Conservation (phyloP, 1,284 basidiomycete genomes). For the Sphagnurus paluster region DNA sequence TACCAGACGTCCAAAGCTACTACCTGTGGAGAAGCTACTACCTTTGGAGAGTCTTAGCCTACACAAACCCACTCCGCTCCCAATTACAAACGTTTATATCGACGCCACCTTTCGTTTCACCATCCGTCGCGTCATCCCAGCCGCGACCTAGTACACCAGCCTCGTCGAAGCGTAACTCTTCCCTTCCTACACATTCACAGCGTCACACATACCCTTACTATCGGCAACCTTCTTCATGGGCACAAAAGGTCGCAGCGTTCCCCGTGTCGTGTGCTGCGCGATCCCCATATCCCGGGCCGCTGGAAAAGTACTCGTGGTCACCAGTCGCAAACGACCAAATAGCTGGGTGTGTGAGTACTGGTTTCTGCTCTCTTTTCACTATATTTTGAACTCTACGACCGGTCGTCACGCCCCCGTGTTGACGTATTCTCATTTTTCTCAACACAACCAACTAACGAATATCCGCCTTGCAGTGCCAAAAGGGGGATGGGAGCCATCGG, state of each 20-base stretch:
- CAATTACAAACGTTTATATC: background rate
- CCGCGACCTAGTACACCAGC: constrained; percentile 2
- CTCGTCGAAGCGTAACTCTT: constrained; percentile 18
- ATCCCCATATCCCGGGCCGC: constrained; percentile 73
- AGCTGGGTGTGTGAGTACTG: constrained; percentile 79
- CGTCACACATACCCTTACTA: constrained; percentile 15
- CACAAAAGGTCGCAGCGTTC: constrained; percentile 73
- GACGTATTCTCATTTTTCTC: constrained; percentile 16
- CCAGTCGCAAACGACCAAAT: constrained; percentile 76
- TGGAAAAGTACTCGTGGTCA: constrained; percentile 76
- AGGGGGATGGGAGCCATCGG: constrained; percentile 81
- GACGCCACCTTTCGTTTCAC: background rate
- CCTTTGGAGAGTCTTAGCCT: background rate
- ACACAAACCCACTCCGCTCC: background rate
- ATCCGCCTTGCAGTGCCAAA: constrained; percentile 63
- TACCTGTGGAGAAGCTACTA: background rate
- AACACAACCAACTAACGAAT: constrained; percentile 10
- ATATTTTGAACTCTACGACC: constrained; percentile 4
- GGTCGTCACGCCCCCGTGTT: constrained; percentile 6
- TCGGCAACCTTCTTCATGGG: constrained; percentile 48
- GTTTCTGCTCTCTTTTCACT: background rate
- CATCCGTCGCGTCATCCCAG: constrained; percentile 3
- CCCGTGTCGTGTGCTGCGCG: constrained; percentile 83
- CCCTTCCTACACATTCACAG: constrained; percentile 19
- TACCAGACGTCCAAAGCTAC: background rate